Percentiles rank a stretch among this genome's conserved stretches.
Evolutionary conservation across 441 rosid genomes (phyloP).

Genomic region (Sinapis alba): DNA sequence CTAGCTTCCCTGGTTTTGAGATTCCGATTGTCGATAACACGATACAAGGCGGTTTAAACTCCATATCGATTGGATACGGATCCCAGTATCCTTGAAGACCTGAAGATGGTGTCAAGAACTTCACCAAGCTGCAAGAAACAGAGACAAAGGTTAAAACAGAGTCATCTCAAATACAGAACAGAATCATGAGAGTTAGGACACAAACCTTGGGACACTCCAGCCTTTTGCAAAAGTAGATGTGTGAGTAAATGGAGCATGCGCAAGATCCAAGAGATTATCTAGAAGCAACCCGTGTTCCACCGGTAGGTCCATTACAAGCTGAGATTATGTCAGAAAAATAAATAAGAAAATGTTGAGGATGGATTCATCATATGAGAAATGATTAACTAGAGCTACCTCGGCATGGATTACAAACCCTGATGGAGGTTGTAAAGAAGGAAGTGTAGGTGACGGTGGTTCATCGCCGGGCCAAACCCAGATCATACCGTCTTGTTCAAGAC

Average conservation of each 20-base stretch:
- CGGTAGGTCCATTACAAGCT: conserved; percentile 97
- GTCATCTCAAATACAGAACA: neutral
- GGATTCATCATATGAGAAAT: neutral
- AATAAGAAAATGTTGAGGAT: conserved; percentile 2
- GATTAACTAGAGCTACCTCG: conserved; percentile 55
- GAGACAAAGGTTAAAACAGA: neutral
- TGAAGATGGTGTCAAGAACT: conserved; percentile 84
- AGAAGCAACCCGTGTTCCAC: conserved; percentile 95
- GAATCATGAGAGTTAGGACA: neutral
- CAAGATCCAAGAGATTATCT: conserved; percentile 93
- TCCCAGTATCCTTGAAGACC: conserved; percentile 97
- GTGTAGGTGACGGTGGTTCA: conserved; percentile 77
- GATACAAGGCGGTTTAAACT: conserved; percentile 94
- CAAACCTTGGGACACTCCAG: conserved; percentile 94
- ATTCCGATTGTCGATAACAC: conserved; percentile 92
- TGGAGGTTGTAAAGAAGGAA: conserved; percentile 86
- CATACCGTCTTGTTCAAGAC: conserved; percentile 93
- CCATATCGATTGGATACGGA: conserved; percentile 98
- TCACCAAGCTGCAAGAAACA: conserved; percentile 71
- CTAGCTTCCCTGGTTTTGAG: conserved; percentile 93
- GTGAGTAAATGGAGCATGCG: conserved; percentile 97
- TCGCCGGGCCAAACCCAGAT: conserved; percentile 97
- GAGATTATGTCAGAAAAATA: conserved; percentile 6
- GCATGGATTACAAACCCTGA: conserved; percentile 86
- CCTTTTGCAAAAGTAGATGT: conserved; percentile 98